These are phyloP conservation scores for Entrophospora sp. DNA, from an alignment of 192 early-diverging fungal species.

Conservation along the genomic window DNA sequence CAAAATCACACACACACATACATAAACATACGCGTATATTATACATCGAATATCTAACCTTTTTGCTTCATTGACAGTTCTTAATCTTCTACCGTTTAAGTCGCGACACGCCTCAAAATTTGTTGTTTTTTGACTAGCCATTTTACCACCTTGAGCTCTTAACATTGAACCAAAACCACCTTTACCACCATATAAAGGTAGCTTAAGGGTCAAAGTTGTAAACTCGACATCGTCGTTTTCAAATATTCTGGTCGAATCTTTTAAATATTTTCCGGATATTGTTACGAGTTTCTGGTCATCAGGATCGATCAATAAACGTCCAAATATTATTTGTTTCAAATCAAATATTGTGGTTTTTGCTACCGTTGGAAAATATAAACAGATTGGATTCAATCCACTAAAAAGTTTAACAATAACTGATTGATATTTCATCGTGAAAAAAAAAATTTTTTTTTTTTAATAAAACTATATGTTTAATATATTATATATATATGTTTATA, in stretches of 20 bases:
- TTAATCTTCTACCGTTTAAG: conserved; percentile 78
- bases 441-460: too few relatives aligned
- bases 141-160: conserved; percentile 84
- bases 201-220: conserved; percentile 33
- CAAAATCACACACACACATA: too few relatives aligned
- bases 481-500: too few relatives aligned
- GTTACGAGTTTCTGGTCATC: background rate
- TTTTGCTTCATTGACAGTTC: conserved; percentile 85
- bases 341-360: background rate
- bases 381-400: background rate
- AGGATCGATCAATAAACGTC: background rate
- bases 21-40: too few relatives aligned
- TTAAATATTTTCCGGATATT: background rate
- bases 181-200: conserved; percentile 73
- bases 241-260: background rate
- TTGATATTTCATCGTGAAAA: too few relatives aligned
- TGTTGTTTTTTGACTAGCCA: conserved; percentile 80
- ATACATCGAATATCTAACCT: conserved; percentile 40
- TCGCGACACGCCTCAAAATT: conserved; percentile 94
- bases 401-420: background rate
- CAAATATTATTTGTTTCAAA: background rate
- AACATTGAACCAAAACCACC: conserved; percentile 96
- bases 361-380: background rate
- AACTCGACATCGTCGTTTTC: background rate
- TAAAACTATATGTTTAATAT: too few relatives aligned